Evolutionary conservation across 78 protist species (phyloP), one percentile per base, ranked within the genome.

Genomic region (Mastigamoeba balamuthi): DNA sequence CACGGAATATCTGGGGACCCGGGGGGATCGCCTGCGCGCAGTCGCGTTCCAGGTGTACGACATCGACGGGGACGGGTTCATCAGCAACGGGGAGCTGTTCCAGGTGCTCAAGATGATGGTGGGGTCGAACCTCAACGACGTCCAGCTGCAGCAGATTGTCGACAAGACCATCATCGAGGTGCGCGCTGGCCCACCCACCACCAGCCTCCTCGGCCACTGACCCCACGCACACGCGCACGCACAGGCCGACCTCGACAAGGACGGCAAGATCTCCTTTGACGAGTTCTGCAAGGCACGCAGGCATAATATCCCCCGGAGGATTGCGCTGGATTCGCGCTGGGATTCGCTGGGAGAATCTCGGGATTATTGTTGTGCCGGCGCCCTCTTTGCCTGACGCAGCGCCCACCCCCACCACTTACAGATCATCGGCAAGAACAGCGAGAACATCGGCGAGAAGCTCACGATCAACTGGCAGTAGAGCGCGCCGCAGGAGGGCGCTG

Each of bases 61-160:
- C 86, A 83, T 93, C 27, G 96, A 95, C 78, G 64, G 84, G 41
- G 98, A 95, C 66, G 95, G 96, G 4, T 87, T 44, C 68, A 95
- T 95, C 63, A 39, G 81, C 36, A 89, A 91, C 76, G 86, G 87
- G 43, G 96, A 92, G 75, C 78, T 92, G 63, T 89, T 82, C 73
- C 81, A 67, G 69, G 94, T 92, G 52, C 84, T 92, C 27, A 88
- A 93, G 75, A 88, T 90, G 84, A 96, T 96, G 99, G 97, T 96
- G 37, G 99, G 99, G 17, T 74, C 37, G 39, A 94, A 95, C 82
- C 75, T 96, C 42, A 79, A 81, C 53, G 96, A 93, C 58, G 44
- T 71, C 2, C 97, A 96, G 78, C 77, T 96, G 38, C 97, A 96
- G 83, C 98, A 95, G 68, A 93, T 96, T 43, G 98, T 94, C 28